A percentile compares a stretch with the other conserved stretches of the same genome.
phyloP scores from a whole-genome alignment of 2,329 filamentous ascomycete species.

The Exophiala calicioides region DNA sequence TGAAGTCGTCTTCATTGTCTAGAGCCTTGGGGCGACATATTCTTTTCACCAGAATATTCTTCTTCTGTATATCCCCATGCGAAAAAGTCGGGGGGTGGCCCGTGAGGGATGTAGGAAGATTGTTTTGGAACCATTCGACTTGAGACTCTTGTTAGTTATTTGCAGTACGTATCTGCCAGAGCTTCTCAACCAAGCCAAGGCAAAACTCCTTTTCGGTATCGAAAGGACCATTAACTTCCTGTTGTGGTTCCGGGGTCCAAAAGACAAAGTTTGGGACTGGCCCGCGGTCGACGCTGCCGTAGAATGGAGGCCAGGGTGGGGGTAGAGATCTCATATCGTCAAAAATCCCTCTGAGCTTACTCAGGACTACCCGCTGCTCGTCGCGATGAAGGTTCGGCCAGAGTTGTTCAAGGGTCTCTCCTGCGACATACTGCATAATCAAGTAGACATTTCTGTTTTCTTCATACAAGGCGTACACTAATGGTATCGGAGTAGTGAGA shows the following conservation, averaged over 20 bases:
- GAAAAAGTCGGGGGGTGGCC: conserved; percentile 36
- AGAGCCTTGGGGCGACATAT: conserved; percentile 5
- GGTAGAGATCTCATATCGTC: conserved; percentile 35
- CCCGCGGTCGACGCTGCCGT: conserved; percentile 27
- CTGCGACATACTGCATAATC: conserved; percentile 36
- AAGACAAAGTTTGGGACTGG: conserved; percentile 32
- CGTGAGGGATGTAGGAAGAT: conserved; percentile 31
- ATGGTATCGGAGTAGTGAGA: conserved; percentile 34
- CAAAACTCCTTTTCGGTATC: conserved; percentile 33
- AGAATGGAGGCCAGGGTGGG: conserved; percentile 33
- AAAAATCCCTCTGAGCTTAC: conserved; percentile 28
- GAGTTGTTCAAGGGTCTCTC: conserved; percentile 28
- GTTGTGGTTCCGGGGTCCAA: conserved; percentile 32
- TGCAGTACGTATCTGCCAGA: conserved; percentile 29
- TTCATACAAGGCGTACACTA: conserved; percentile 36
- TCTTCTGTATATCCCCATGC: conserved; percentile 38
- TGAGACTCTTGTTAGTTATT: conserved; percentile 27
- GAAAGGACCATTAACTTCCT: conserved; percentile 33
- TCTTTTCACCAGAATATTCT: conserved; percentile 37
- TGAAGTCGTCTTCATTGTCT: conserved; percentile 1
- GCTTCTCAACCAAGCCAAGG: conserved; percentile 1
- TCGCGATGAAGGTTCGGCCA: conserved; percentile 28
- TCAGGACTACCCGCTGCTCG: conserved; percentile 31
- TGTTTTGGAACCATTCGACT: conserved; percentile 32
- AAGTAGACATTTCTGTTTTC: conserved; percentile 32